Evolutionary conservation across 768 basidiomycete species (phyloP), one percentile per base, ranked within the genome.

Genomic region (Dentipellis sp.): DNA sequence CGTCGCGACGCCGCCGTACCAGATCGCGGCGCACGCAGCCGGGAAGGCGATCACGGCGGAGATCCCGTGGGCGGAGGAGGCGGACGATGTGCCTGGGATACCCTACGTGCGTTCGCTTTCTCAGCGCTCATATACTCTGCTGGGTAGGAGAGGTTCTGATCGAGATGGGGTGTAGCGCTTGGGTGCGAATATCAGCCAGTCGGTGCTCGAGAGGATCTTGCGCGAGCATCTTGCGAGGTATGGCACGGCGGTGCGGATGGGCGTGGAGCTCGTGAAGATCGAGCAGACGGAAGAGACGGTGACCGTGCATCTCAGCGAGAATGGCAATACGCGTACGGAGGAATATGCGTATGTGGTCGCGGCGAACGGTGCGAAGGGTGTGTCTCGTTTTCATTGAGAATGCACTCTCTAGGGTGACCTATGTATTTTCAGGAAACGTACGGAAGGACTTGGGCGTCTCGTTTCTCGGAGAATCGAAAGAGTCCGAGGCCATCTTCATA

Each of bases 261-360:
- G 62, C 1, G 68, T 69, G 9, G 73, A 74, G 55, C 60, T 76
- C 10, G 49, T 59, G 10, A 60, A 54, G 3, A 62, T 77, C 29
- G 69, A 71, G 56, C 74, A 75, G 54, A 39, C 59, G 29, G 48
- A 56, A 0, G 69, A 72, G 50, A 54, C 57, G 21, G 72, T 75
- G 10, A 57, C 58, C 1, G 69, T 65, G 1, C 63, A 60, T 17
- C 23, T 75, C 10, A 69, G 64, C 39, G 50, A 38, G 6, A 59
- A 46, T 2, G 55, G 66, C 4, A 69, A 61, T 0, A 17, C 62
- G 22, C 66, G 66, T 37, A 42, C 50, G 0, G 49, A 54, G 16
- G 72, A 76, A 56, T 63, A 59, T 16, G 62, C 65, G 1, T 76
- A 66, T 59, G 58, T 79, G 0, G 63, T 78, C 16, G 76, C 76